Evolutionary conservation across 176 grass and related monocot genomes (phyloP).

Genomic region (Oryza punctata): DNA sequence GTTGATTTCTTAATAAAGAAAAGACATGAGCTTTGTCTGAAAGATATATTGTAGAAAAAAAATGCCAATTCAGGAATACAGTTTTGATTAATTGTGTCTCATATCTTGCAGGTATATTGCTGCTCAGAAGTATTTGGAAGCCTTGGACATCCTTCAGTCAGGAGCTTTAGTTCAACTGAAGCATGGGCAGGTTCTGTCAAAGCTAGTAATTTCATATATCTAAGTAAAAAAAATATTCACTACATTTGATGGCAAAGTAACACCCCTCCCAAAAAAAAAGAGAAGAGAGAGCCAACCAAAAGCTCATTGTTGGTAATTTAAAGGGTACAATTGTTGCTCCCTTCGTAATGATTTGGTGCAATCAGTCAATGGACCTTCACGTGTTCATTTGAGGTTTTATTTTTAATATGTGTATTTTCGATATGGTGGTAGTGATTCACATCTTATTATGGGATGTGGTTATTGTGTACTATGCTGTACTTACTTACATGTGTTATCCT

Average conservation of each 20-base stretch:
- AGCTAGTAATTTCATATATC: conserved; percentile 7
- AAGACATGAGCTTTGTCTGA: background rate
- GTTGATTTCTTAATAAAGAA: background rate
- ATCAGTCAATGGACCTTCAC: background rate
- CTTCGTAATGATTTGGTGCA: background rate
- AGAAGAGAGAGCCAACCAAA: background rate
- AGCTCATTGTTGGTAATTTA: conserved; percentile 14
- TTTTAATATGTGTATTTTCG: background rate
- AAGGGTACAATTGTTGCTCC: conserved; percentile 9
- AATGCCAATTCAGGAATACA: background rate
- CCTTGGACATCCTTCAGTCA: conserved; percentile 85
- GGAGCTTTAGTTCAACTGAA: conserved; percentile 88
- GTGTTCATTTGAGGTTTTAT: background rate
- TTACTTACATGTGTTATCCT: background rate
- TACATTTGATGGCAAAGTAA: background rate
- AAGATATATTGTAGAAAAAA: conserved; percentile 7
- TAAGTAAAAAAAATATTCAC: conserved; percentile 13
- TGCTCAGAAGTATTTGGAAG: conserved; percentile 75
- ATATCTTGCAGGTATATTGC: conserved; percentile 69
- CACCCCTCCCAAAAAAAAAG: background rate
- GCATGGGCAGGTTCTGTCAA: conserved; percentile 70
- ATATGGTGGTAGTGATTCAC: background rate
- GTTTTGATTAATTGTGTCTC: conserved; percentile 30
- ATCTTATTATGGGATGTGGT: background rate
- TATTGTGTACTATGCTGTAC: background rate